Evolutionary conservation across 1,284 basidiomycete genomes (phyloP), one percentile per base, ranked within the genome.

Genomic region (Pseudozyma flocculosa): DNA sequence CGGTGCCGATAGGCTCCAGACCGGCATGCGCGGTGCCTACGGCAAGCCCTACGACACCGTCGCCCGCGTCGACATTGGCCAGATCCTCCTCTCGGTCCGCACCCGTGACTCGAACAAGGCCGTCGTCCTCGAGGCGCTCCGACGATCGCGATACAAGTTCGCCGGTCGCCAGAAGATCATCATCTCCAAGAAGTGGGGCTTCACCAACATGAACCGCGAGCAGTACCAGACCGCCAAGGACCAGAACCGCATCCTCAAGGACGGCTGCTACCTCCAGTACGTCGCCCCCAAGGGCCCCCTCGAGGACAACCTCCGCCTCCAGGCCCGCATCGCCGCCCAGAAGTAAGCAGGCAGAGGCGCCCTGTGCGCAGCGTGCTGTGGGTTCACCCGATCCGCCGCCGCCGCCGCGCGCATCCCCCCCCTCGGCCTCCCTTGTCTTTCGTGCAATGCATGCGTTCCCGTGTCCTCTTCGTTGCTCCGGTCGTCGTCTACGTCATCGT

Each of bases 21-120:
- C 94, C 56, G 94, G 94, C 82, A 97, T 98, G 94, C 91, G 94
- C 83, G 94, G 94, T 75, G 94, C 94, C 61, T 98, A 93, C 92
- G 94, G 94, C 76, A 96, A 97, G 84, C 93, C 94, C 45, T 97
- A 95, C 81, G 94, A 92, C 69, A 90, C 87, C 34, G 91, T 90
- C 68, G 92, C 91, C 47, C 90, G 92, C 80, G 92, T 95, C 71
- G 86, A 92, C 85, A 97, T 96, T 76, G 94, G 94, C 66, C 93
- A 97, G 83, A 87, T 96, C 80, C 90, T 97, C 80, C 86, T 97
- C 62, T 95, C 91, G 63, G 88, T 97, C 81, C 90, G 94, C 59
- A 89, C 87, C 82, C 92, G 92, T 83, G 94, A 97, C 79, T 72
- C 78, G 68, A 92, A 93, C 82, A 86, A 88, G 50, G 81, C 87